Evolutionary conservation across 441 rosid genomes (phyloP).

Genomic region (Metrosideros polymorpha): DNA sequence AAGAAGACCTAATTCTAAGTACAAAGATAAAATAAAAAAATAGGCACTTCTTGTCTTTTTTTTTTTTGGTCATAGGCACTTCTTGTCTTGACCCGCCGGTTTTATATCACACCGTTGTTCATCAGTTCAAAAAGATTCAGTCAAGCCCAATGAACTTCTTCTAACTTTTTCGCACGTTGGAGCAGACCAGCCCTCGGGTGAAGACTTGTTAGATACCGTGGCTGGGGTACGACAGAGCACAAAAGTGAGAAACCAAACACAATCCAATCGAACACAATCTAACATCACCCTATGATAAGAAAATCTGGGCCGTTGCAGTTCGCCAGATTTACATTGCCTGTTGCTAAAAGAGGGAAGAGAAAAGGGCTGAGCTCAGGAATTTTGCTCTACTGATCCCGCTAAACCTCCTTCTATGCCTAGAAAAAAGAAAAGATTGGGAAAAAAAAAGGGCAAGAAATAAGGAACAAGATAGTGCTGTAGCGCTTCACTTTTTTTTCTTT

Average conservation of each 20-base stretch:
- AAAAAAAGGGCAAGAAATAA: background rate
- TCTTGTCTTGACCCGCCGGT: background rate
- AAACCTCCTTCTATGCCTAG: constrained; percentile 17
- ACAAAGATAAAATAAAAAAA: background rate
- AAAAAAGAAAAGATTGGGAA: background rate
- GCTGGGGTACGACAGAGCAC: background rate
- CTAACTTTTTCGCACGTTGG: background rate
- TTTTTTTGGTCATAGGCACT: too few species aligned
- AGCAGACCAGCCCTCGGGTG: background rate
- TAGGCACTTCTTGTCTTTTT: background rate
- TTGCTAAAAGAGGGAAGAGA: constrained; percentile 19
- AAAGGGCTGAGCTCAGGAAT: constrained; percentile 2
- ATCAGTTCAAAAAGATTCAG: background rate
- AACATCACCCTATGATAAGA: background rate
- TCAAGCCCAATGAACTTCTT: background rate
- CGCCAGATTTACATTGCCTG: constrained; percentile 12
- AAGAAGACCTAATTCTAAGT: background rate
- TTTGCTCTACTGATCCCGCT: background rate
- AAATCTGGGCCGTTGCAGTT: constrained; percentile 6
- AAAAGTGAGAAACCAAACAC: background rate
- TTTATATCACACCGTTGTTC: background rate
- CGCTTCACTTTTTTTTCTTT: constrained; percentile 27
- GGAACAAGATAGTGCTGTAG: constrained; percentile 30
- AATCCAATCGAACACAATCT: background rate
- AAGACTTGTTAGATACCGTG: background rate